Conservation (phyloP, 2,329 filamentous ascomycete species). For the Xylaria sp. region DNA sequence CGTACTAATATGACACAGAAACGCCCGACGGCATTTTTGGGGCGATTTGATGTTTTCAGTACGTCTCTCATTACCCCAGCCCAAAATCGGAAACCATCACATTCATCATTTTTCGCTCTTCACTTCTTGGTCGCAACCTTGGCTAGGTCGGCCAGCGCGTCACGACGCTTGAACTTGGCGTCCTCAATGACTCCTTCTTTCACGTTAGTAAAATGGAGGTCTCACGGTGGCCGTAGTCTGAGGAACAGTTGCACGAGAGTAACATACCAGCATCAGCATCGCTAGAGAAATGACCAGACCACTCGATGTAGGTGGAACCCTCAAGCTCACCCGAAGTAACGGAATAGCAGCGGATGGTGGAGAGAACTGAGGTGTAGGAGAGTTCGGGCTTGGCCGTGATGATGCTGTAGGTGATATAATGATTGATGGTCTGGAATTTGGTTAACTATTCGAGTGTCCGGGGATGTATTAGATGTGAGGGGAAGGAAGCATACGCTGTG, state of each 20-base stretch:
- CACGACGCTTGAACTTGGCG: slow-evolving; percentile 79
- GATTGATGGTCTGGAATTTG: slow-evolving; percentile 68
- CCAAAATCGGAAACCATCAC: neutral
- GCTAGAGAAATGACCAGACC: slow-evolving; percentile 75
- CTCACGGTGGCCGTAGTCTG: neutral
- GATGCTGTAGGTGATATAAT: slow-evolving; percentile 79
- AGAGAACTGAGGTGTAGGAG: slow-evolving; percentile 72
- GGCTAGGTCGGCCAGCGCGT: slow-evolving; percentile 74
- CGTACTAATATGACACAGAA: neutral
- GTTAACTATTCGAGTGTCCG: slow-evolving; percentile 14
- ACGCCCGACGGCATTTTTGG: neutral
- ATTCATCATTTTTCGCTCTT: neutral
- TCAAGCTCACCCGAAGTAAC: slow-evolving; percentile 73
- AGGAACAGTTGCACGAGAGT: too few species aligned
- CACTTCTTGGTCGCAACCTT: slow-evolving; percentile 56
- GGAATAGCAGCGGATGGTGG: slow-evolving; percentile 72
- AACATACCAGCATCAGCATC: slow-evolving; percentile 73
- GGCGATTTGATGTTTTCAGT: neutral
- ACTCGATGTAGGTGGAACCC: slow-evolving; percentile 73
- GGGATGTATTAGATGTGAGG: neutral
- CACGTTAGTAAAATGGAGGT: slow-evolving; percentile 31
- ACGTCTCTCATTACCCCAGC: neutral
- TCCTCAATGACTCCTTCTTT: slow-evolving; percentile 73
- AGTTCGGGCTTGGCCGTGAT: slow-evolving; percentile 73
- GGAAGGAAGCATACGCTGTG: slow-evolving; percentile 65